Percentiles rank a stretch among this genome's conserved stretches.
Evolutionary conservation across 1,284 basidiomycete species (phyloP).

Genomic region (Cystobasidium slooffiae): DNA sequence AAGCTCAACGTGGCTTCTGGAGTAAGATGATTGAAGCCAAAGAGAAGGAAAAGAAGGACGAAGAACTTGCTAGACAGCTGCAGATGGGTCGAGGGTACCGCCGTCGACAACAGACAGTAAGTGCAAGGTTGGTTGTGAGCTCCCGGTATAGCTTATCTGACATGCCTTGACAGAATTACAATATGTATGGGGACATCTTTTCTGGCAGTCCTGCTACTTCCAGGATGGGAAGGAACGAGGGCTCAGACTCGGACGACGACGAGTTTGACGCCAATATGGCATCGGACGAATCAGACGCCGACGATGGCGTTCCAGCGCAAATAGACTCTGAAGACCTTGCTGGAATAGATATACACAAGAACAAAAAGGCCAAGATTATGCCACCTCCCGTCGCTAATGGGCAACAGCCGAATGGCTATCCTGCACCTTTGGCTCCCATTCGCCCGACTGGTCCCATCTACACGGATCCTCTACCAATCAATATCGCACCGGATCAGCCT

Average conservation of each 20-base stretch:
- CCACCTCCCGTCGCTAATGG: background rate
- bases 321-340: background rate
- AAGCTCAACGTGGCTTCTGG: conserved; percentile 47
- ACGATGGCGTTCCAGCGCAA: background rate
- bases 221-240: background rate
- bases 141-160: background rate
- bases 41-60: conserved; percentile 48
- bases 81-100: conserved; percentile 47
- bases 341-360: background rate
- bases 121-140: background rate
- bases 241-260: conserved; percentile 10
- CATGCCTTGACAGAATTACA: conserved; percentile 12
- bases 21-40: conserved; percentile 53
- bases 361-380: conserved; percentile 2
- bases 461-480: conserved; percentile 4
- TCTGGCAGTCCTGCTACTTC: background rate
- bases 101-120: conserved; percentile 32
- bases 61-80: conserved; percentile 28
- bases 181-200: background rate
- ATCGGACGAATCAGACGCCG: background rate
- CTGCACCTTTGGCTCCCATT: background rate
- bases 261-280: background rate
- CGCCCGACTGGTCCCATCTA: background rate
- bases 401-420: background rate
- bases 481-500: conserved; percentile 5